Evolutionary conservation across 2,329 filamentous ascomycete genomes (phyloP), one percentile per base, ranked within the genome.

Genomic region (Beauveria sp.): DNA sequence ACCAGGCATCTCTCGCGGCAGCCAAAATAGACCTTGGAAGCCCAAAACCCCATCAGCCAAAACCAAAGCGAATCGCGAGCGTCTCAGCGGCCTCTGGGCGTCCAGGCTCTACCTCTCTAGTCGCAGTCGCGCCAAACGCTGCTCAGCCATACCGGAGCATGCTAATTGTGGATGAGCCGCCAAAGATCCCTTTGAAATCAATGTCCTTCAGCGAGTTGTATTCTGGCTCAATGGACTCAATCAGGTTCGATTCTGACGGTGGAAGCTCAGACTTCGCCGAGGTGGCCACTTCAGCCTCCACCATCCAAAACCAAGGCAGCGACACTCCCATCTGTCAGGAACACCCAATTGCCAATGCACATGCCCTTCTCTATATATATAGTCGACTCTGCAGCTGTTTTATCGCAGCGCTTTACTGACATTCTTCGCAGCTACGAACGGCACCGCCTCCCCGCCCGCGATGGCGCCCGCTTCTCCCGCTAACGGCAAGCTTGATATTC

Each of bases 151-250:
- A 78, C 65, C 76, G 78, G 63, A 85, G 81, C 70, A 81, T 85
- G 81, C 73, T 84, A 22, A 77, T 81, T 51, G 72, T 84, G 20
- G 80, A 81, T 50, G 75, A 76, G 30, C 75, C 78, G 2, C 79
- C 80, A 14, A 79, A 66, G 62, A 72, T 83, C 8, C 73, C 76
- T 5, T 70, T 75, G 64, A 74, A 74, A 57, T 75, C 76, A 40
- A 73, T 81, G 64, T 74, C 74, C 12, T 80, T 78, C 66, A 77
- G 79, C 26, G 79, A 81, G 69, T 74, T 83, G 51, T 78, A 77
- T 62, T 65, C 73, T 51, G 67, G 70, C 43, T 52, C 61, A 20
- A 45, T 58, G 53, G 46, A 57, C n/a, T 45, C 46, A 14, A 40
- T 18, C 45, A 52, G 26, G 12, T 62, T 51, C 49, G 62, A 65